These are phyloP conservation scores for Orbilia quercus DNA, from an alignment of 2,329 filamentous ascomycete genomes.

Conservation along the genomic window DNA sequence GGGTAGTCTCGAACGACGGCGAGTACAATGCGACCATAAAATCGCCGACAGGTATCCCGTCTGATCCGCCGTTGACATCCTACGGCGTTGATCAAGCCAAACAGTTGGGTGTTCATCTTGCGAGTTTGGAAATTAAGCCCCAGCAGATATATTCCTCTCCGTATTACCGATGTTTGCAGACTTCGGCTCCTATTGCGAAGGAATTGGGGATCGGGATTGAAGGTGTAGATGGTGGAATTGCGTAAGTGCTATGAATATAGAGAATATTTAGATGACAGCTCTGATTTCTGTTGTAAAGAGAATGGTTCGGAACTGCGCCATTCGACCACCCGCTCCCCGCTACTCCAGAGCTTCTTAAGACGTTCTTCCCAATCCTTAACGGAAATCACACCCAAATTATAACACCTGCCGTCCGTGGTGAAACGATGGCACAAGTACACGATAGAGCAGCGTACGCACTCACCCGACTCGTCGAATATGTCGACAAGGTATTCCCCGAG, in stretches of 20 bases:
- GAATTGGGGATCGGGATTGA: constrained; percentile 62
- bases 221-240: constrained; percentile 61
- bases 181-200: constrained; percentile 76
- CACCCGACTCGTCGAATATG: constrained; percentile 75
- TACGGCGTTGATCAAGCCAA: constrained; percentile 86
- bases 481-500: constrained; percentile 68
- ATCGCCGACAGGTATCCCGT: constrained; percentile 86
- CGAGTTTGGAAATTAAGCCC: constrained; percentile 73
- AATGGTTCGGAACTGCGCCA: constrained; percentile 90
- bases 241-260: constrained; percentile 28
- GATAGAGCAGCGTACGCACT: constrained; percentile 79
- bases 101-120: constrained; percentile 74
- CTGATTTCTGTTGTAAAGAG: constrained; percentile 66
- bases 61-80: constrained; percentile 86
- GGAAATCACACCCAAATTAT: constrained; percentile 72
- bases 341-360: constrained; percentile 70
- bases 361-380: constrained; percentile 72
- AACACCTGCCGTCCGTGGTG: constrained; percentile 77
- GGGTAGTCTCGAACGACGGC: constrained; percentile 85
- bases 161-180: constrained; percentile 89
- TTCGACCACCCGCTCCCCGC: constrained; percentile 88
- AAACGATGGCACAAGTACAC: constrained; percentile 82
- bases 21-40: constrained; percentile 78
- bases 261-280: not conserved
- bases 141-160: constrained; percentile 84